phyloP scores from a whole-genome alignment of 148 eudicot species.

The Oxyria digyna region DNA sequence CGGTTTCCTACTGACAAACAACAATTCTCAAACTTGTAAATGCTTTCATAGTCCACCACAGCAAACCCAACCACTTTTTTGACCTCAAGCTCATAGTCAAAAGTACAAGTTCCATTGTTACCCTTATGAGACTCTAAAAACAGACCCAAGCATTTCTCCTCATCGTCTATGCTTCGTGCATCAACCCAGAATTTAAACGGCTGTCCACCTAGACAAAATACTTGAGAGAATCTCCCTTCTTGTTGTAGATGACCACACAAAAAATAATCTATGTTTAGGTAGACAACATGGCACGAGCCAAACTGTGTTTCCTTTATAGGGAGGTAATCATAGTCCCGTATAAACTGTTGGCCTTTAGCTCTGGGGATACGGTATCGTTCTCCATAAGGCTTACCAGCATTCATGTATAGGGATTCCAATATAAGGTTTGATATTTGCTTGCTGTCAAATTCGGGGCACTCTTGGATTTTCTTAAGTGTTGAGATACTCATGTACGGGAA shows the following conservation, averaged over 20 bases:
- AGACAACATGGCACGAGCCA: background rate
- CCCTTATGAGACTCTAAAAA: background rate
- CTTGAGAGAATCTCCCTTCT: background rate
- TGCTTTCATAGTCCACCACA: too few relatives aligned
- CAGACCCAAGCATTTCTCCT: background rate
- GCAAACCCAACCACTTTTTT: too few relatives aligned
- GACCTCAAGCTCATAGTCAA: too few relatives aligned
- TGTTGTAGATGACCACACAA: background rate
- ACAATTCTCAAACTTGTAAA: too few relatives aligned
- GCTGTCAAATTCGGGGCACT: conserved; percentile 71
- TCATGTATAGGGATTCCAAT: conserved; percentile 71
- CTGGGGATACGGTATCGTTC: conserved; percentile 41
- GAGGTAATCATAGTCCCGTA: conserved; percentile 56
- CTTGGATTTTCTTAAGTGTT: conserved; percentile 56
- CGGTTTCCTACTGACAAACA: too few relatives aligned
- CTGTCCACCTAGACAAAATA: background rate
- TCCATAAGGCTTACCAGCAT: conserved; percentile 72
- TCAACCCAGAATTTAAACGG: background rate
- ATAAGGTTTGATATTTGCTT: conserved; percentile 66
- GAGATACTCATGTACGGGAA: conserved; percentile 73
- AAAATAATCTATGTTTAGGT: background rate
- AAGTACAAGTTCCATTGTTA: too few relatives aligned
- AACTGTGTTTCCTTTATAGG: conserved; percentile 13
- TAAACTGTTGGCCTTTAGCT: conserved; percentile 56
- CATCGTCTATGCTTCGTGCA: too few relatives aligned